These are phyloP conservation scores for Russula emetica DNA, from an alignment of 768 basidiomycete species.

Conservation along the genomic window DNA sequence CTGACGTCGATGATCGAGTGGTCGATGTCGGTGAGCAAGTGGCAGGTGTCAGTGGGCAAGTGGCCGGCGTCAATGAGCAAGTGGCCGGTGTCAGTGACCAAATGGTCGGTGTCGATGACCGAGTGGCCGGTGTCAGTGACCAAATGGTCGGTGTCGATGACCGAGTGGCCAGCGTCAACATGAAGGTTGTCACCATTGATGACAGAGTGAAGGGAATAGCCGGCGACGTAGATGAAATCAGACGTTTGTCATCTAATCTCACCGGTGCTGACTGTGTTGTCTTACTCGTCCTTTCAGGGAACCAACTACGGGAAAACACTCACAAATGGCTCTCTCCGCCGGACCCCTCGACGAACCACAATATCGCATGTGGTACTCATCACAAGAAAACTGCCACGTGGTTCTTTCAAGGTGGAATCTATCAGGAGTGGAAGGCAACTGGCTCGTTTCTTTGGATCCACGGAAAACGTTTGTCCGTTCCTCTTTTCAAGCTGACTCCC, in stretches of 20 bases:
- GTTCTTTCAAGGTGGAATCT: not conserved
- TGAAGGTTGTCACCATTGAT: no score
- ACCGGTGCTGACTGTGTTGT: not conserved
- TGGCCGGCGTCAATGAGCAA: no score
- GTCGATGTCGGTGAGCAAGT: not conserved
- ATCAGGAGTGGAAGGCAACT: not conserved
- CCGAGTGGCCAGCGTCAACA: no score
- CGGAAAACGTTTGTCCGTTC: slow-evolving; percentile 3
- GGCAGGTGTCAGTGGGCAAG: no score
- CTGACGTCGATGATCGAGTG: not conserved
- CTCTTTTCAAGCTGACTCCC: not conserved
- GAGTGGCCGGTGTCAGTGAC: not conserved
- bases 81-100: not conserved
- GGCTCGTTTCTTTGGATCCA: slow-evolving; percentile 5
- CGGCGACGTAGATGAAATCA: not conserved
- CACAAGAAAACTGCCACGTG: not conserved
- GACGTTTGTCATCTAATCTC: not conserved
- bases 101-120: not conserved
- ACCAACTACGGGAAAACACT: not conserved
- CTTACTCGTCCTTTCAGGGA: not conserved
- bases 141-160: not conserved
- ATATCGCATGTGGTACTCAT: not conserved
- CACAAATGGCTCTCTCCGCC: slow-evolving; percentile 12
- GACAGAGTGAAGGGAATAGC: not conserved
- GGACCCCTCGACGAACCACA: slow-evolving; percentile 6